Percentiles rank a stretch among this genome's conserved stretches.
Conservation (phyloP, 208 protist species). For the Trypanosoma caninum region DNA sequence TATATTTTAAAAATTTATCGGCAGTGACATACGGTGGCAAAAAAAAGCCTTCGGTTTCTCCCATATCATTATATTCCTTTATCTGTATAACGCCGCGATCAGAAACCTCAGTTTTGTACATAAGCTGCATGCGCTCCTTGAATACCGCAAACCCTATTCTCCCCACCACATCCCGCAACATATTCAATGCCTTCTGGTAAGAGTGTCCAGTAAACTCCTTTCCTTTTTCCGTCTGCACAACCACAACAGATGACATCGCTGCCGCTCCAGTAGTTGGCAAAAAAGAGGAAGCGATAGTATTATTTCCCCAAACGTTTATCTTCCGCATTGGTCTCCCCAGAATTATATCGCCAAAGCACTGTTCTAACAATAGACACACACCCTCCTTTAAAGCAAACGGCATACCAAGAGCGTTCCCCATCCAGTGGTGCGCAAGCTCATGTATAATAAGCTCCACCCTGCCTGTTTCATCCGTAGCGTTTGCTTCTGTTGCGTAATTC, state of each 20-base stretch:
- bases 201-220: slow-evolving; percentile 68
- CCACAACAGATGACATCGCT: not conserved
- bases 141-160: slow-evolving; percentile 40
- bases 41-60: not conserved
- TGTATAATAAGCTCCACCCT: slow-evolving; percentile 77
- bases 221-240: slow-evolving; percentile 42
- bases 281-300: not conserved
- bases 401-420: slow-evolving; percentile 80
- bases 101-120: slow-evolving; percentile 33
- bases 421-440: slow-evolving; percentile 84
- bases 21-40: slow-evolving; percentile 16
- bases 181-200: slow-evolving; percentile 53
- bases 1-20: slow-evolving; percentile 16
- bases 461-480: slow-evolving; percentile 19
- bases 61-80: slow-evolving; percentile 10
- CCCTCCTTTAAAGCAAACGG: slow-evolving; percentile 87
- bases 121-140: slow-evolving; percentile 19
- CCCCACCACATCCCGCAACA: slow-evolving; percentile 33
- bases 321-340: slow-evolving; percentile 35
- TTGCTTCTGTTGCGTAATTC: not conserved
- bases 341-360: slow-evolving; percentile 50
- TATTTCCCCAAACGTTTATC: slow-evolving; percentile 1
- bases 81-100: not conserved
- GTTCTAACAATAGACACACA: slow-evolving; percentile 77
- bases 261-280: not conserved